Evolutionary conservation across 495 filamentous ascomycete genomes (phyloP).

Genomic region (Hyphodiscus hymeniophilus): DNA sequence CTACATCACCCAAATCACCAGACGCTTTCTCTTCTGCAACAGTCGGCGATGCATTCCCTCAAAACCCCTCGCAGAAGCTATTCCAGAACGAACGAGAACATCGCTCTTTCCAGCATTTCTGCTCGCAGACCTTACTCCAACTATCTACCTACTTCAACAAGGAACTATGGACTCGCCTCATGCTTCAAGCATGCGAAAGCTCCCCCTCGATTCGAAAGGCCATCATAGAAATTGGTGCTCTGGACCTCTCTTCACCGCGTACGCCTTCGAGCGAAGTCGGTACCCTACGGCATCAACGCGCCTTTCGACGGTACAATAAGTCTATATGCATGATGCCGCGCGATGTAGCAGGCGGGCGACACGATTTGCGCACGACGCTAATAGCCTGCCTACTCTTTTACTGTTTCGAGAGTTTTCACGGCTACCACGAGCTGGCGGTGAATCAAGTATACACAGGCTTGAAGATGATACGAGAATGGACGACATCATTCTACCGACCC

Average conservation of each 20-base stretch:
- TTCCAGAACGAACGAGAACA: background rate
- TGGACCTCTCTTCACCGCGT: background rate
- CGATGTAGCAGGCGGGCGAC: background rate
- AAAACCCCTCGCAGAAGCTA: background rate
- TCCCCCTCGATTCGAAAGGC: background rate
- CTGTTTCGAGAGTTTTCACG: constrained; percentile 2
- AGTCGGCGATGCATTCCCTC: no score
- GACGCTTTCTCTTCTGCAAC: no score
- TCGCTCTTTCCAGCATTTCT: background rate
- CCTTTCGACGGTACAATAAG: background rate
- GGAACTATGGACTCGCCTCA: background rate
- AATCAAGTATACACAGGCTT: background rate
- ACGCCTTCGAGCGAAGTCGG: background rate
- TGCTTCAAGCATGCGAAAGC: background rate
- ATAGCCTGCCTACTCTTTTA: background rate
- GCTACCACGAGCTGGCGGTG: background rate
- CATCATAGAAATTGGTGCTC: background rate
- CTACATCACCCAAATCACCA: background rate
- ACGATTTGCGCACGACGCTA: constrained; percentile 1
- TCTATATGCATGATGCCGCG: background rate
- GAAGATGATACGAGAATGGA: background rate
- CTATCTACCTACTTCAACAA: background rate
- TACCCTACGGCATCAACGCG: background rate
- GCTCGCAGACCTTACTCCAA: background rate
- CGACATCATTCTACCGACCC: background rate